Evolutionary conservation across 108 stramenopile species (phyloP), one percentile per base, ranked within the genome.

Genomic region (Cyclostephanos invisitatus): DNA sequence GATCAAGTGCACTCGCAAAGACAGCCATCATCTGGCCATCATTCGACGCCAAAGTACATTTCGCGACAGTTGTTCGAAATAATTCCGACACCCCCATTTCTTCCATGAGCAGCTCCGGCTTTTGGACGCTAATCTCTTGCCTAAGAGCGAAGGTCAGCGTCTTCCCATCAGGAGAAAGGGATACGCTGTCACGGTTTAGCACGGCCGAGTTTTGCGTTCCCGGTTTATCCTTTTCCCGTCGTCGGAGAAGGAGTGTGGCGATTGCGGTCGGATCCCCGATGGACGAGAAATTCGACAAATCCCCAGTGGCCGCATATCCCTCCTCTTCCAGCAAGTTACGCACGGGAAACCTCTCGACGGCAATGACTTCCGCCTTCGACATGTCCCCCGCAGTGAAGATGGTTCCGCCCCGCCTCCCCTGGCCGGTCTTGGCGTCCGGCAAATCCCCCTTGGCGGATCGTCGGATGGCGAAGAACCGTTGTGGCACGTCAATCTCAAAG

Each of bases 371-470:
- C 17, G 93, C 93, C 67, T 90, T 91, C 15, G 82, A 76, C 91
- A 94, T 89, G 62, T 94, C 85, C 46, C 93, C 93, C 6, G 91
- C 91, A 10, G 90, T 94, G 65, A 91, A 94, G 29, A 94, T 91
- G 35, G 85, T 91, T 5, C 87, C 81, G 10, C 93, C 93, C 49
- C 91, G 67, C 37, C 93, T 74, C 35, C 91, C 91, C 62, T 91
- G 82, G 8, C 91, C 91, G 17, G 89, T 92, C 47, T 90, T 87
- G 69, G 69, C 84, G 75, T 94, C 93, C 17, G 93, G 90, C 24
- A 94, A 71, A 78, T 94, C 93, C 9, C 90, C 93, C 72, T 90
- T 91, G 57, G 77, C 79, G 5, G 88, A 83, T 63, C 93, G 70
- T 48, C 90, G 87, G 36, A 94, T 72, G 6, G 87, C 75, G 64